Conservation (phyloP, 768 basidiomycete genomes). For the Vishniacozyma victoriae region DNA sequence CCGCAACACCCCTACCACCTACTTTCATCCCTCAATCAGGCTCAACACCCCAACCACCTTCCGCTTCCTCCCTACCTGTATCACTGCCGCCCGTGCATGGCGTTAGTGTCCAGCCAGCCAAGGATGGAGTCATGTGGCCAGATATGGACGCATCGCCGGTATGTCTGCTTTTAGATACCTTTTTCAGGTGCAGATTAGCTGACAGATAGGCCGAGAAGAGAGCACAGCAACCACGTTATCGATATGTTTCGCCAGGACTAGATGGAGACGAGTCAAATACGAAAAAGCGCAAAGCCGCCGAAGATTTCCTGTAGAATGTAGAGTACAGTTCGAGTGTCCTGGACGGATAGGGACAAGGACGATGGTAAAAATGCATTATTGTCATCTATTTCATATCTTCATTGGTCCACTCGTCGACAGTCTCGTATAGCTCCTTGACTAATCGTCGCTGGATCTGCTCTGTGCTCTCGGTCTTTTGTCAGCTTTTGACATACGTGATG, state of each 20-base stretch:
- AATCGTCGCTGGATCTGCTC: constrained; percentile 68
- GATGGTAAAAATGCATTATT: no score
- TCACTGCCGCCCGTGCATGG: no score
- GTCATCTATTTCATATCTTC: constrained; percentile 1
- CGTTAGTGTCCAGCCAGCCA: constrained; percentile 33
- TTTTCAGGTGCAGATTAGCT: background rate
- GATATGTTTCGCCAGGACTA: constrained; percentile 33
- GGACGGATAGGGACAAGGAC: no score
- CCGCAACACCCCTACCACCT: constrained; percentile 1
- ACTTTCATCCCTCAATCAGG: background rate
- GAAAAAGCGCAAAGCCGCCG: constrained; percentile 45
- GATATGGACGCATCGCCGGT: constrained; percentile 40
- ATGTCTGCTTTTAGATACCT: background rate
- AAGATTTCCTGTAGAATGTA: constrained; percentile 58
- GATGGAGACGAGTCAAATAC: constrained; percentile 14
- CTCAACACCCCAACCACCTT: background rate
- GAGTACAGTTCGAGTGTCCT: no score
- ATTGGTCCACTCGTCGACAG: constrained; percentile 22
- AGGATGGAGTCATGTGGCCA: constrained; percentile 47
- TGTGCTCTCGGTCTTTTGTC: constrained; percentile 54
- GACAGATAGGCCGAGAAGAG: constrained; percentile 41
- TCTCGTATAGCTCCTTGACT: constrained; percentile 71
- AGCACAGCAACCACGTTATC: constrained; percentile 40
- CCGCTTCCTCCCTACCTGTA: constrained; percentile 1
- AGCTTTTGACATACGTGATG: background rate